Evolutionary conservation across 768 basidiomycete species (phyloP).

Genomic region (Nevesoporus exiguus): DNA sequence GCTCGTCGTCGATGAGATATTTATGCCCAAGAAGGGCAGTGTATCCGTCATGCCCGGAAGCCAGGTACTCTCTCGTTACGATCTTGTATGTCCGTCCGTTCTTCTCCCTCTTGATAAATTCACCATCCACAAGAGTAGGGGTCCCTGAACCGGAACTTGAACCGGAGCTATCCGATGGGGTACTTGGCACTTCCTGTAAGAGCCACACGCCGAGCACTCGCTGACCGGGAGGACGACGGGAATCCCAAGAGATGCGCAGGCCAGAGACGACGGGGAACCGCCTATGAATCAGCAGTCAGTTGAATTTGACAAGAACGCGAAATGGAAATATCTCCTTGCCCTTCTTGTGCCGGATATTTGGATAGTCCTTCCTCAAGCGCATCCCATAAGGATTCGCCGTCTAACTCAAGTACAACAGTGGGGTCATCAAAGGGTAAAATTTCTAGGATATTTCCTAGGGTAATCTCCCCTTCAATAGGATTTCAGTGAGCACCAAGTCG

Average conservation of each 20-base stretch:
- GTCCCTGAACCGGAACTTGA: slow-evolving; percentile 22
- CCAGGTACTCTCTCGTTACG: slow-evolving; percentile 86
- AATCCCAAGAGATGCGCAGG: slow-evolving; percentile 85
- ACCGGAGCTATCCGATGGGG: slow-evolving; percentile 20
- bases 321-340: slow-evolving; percentile 43
- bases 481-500: background rate
- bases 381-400: slow-evolving; percentile 77
- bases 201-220: slow-evolving; percentile 75
- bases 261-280: slow-evolving; percentile 89
- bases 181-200: slow-evolving; percentile 34
- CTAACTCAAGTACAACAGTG: slow-evolving; percentile 73
- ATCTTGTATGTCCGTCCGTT: slow-evolving; percentile 66
- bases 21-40: slow-evolving; percentile 57
- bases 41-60: slow-evolving; percentile 82
- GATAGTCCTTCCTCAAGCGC: slow-evolving; percentile 68
- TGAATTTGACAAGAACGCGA: background rate
- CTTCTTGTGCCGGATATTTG: slow-evolving; percentile 89
- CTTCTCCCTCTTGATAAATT: slow-evolving; percentile 50
- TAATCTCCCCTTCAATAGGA: slow-evolving; percentile 55
- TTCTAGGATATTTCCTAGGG: slow-evolving; percentile 83
- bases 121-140: slow-evolving; percentile 42
- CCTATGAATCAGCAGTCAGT: slow-evolving; percentile 35
- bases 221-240: slow-evolving; percentile 61
- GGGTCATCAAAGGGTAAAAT: slow-evolving; percentile 90
- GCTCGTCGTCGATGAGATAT: slow-evolving; percentile 80